phyloP scores from a whole-genome alignment of 805 yeast species.

The Maudiozyma turicensis region DNA sequence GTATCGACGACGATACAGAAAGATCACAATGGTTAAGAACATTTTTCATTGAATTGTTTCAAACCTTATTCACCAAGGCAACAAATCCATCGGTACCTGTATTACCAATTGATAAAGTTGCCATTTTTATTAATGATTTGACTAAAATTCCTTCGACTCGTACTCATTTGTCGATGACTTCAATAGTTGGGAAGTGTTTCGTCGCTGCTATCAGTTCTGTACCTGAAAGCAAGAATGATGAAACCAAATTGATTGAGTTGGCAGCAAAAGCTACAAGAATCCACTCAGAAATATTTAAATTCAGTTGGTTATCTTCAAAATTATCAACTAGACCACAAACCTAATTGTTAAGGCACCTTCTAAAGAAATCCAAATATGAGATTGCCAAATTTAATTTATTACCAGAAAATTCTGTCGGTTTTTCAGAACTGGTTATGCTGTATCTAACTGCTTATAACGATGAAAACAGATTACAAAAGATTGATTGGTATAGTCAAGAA shows the following conservation, averaged over 20 bases:
- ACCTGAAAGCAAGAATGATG: constrained; percentile 9
- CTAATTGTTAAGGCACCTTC: constrained; percentile 15
- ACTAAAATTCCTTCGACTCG: neutral
- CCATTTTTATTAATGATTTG: constrained; percentile 7
- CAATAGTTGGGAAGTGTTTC: constrained; percentile 16
- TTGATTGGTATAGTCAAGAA: constrained; percentile 37
- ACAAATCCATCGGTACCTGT: neutral
- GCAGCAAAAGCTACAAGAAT: constrained; percentile 6
- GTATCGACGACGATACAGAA: constrained; percentile 9
- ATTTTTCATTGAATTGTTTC: constrained; percentile 13
- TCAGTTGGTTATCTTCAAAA: constrained; percentile 25
- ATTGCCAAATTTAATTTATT: constrained; percentile 51
- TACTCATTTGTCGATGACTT: neutral
- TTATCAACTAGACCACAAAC: constrained; percentile 19
- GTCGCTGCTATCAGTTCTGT: constrained; percentile 11
- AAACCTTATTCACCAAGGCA: constrained; percentile 5
- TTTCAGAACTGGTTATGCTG: constrained; percentile 49
- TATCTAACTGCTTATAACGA: constrained; percentile 35
- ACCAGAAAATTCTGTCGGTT: constrained; percentile 74
- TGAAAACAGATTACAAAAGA: constrained; percentile 33
- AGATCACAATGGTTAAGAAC: constrained; percentile 15
- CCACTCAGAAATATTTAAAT: constrained; percentile 19
- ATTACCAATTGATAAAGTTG: neutral
- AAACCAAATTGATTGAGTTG: constrained; percentile 13
- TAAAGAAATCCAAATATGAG: constrained; percentile 30